These are phyloP conservation scores for Baorangia bicolor DNA, from an alignment of 768 basidiomycete species.

Conservation along the genomic window DNA sequence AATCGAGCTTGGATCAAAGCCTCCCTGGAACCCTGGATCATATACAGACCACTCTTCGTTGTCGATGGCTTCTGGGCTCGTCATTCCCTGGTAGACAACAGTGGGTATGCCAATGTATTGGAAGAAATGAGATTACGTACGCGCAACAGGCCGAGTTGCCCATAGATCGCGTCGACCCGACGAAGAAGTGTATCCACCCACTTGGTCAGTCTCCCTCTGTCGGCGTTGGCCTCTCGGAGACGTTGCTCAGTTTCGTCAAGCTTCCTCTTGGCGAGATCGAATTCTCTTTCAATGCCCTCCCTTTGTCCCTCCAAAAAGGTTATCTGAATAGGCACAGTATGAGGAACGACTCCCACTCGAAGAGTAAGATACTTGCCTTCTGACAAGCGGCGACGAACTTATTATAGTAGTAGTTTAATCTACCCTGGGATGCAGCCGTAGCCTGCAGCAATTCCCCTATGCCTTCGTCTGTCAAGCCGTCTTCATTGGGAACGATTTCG, in stretches of 20 bases:
- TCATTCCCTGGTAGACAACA: slow-evolving; percentile 10
- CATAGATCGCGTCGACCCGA: slow-evolving; percentile 9
- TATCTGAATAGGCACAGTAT: slow-evolving; percentile 6
- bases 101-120: background rate
- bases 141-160: slow-evolving; percentile 8
- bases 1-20: background rate
- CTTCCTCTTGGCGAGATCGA: slow-evolving; percentile 10
- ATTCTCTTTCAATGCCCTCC: slow-evolving; percentile 15
- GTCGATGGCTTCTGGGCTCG: background rate
- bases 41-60: slow-evolving; percentile 1
- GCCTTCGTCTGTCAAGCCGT: background rate
- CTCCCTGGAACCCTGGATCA: background rate
- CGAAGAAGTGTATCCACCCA: slow-evolving; percentile 11
- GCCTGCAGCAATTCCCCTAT: slow-evolving; percentile 13
- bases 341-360: background rate
- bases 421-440: slow-evolving; percentile 17
- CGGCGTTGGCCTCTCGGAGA: slow-evolving; percentile 17
- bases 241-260: slow-evolving; percentile 20
- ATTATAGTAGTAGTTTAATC: slow-evolving; percentile 8
- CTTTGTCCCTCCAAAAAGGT: slow-evolving; percentile 16
- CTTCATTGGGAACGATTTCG: background rate
- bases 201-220: slow-evolving; percentile 10
- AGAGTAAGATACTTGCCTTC: slow-evolving; percentile 4
- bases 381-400: slow-evolving; percentile 12
- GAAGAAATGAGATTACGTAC: slow-evolving; percentile 2